These are phyloP conservation scores for Sclerotinia spermophila DNA, from an alignment of 2,329 filamentous ascomycete genomes.

Conservation along the genomic window DNA sequence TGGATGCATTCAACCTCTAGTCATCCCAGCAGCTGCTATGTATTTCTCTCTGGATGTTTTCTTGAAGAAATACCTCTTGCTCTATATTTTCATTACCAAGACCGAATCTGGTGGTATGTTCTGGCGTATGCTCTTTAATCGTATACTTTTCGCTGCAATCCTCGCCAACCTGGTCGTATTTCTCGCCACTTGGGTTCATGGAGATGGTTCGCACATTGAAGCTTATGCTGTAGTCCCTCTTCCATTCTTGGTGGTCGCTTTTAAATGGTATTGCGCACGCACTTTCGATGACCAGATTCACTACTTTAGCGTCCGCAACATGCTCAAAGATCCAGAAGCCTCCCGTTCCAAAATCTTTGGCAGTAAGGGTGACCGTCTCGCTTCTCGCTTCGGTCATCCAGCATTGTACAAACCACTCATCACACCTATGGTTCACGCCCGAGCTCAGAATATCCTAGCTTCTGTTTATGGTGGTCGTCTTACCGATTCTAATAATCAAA, in stretches of 20 bases:
- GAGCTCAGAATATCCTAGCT: slow-evolving; percentile 81
- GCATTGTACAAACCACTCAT: slow-evolving; percentile 85
- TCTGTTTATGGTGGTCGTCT: slow-evolving; percentile 81
- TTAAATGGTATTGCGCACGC: slow-evolving; percentile 80
- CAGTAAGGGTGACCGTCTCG: slow-evolving; percentile 64
- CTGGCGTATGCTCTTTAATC: slow-evolving; percentile 90
- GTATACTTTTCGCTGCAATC: slow-evolving; percentile 78
- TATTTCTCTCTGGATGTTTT: slow-evolving; percentile 87
- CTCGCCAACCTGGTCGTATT: slow-evolving; percentile 77
- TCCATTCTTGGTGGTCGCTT: slow-evolving; percentile 71
- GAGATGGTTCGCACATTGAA: slow-evolving; percentile 55
- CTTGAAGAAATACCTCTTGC: slow-evolving; percentile 90
- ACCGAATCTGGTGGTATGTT: slow-evolving; percentile 91
- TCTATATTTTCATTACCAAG: slow-evolving; percentile 96
- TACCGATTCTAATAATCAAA: slow-evolving; percentile 59
- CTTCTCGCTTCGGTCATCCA: slow-evolving; percentile 81
- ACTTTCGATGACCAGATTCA: slow-evolving; percentile 76
- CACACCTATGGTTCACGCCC: slow-evolving; percentile 92
- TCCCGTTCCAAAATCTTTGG: slow-evolving; percentile 47
- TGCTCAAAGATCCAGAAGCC: slow-evolving; percentile 45
- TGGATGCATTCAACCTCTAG: slow-evolving; percentile 78
- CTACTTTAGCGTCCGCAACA: slow-evolving; percentile 69
- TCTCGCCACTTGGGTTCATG: slow-evolving; percentile 68
- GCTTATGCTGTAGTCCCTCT: slow-evolving; percentile 70
- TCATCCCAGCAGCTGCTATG: slow-evolving; percentile 78